Percentiles rank a stretch among this genome's conserved stretches.
These are phyloP conservation scores for Triticum urartu DNA, from an alignment of 176 grass and related monocot genomes.

Conservation along the genomic window DNA sequence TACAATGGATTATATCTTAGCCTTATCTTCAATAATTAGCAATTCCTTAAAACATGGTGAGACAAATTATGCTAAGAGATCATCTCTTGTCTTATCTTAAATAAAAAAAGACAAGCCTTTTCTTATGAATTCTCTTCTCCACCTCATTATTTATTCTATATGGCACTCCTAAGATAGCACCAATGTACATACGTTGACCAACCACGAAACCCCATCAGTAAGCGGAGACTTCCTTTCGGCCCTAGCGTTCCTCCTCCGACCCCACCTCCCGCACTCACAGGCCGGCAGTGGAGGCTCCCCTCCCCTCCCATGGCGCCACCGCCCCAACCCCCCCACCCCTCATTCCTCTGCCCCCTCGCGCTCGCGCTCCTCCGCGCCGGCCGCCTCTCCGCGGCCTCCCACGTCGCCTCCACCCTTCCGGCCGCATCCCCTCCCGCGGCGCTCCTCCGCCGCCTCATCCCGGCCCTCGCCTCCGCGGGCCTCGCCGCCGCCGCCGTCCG, in stretches of 20 bases:
- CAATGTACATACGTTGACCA: too few species aligned
- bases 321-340: conserved; percentile 16
- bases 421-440: not conserved
- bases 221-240: not conserved
- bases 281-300: not conserved
- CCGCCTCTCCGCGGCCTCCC: conserved; percentile 38
- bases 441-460: conserved; percentile 51
- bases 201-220: not conserved
- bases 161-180: too few species aligned
- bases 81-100: too few species aligned
- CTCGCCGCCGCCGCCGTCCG: conserved; percentile 30
- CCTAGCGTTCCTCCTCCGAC: not conserved
- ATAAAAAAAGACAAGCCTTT: too few species aligned
- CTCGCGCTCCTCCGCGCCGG: conserved; percentile 46
- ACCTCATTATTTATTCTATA: too few species aligned
- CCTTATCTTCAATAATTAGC: too few species aligned
- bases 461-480: conserved; percentile 40
- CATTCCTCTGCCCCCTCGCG: conserved; percentile 50
- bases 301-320: conserved; percentile 5
- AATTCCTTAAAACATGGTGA: too few species aligned
- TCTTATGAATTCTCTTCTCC: too few species aligned
- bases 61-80: too few species aligned
- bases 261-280: not conserved
- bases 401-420: conserved; percentile 22
- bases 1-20: too few species aligned